Percentiles rank a stretch among this genome's conserved stretches.
These are phyloP conservation scores for Clitocybe nebularis DNA, from an alignment of 1,284 basidiomycete genomes.

Conservation along the genomic window DNA sequence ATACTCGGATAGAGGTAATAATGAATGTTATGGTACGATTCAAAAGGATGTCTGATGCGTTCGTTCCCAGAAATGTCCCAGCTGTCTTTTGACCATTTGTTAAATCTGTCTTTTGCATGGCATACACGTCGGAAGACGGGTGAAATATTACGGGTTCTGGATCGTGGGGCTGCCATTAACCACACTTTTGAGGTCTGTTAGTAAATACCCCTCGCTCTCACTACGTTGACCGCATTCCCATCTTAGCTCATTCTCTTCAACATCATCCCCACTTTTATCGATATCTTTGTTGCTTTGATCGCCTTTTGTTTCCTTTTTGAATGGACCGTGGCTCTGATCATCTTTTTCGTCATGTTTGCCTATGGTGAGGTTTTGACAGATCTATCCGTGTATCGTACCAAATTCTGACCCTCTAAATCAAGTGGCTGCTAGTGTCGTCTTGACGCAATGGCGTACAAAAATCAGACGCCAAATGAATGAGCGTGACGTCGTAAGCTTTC, in stretches of 20 bases:
- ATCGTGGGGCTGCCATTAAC: slow-evolving; percentile 88
- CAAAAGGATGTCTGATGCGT: slow-evolving; percentile 9
- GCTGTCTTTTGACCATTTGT: slow-evolving; percentile 73
- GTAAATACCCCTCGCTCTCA: not conserved
- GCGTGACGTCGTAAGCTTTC: slow-evolving; percentile 53
- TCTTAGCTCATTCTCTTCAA: slow-evolving; percentile 69
- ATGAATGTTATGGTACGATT: not conserved
- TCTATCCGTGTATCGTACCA: slow-evolving; percentile 5
- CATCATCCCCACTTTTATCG: slow-evolving; percentile 76
- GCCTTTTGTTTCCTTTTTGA: slow-evolving; percentile 64
- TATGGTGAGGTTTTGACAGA: slow-evolving; percentile 48
- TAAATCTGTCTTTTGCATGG: slow-evolving; percentile 84
- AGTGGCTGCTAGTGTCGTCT: slow-evolving; percentile 62
- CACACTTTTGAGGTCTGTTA: slow-evolving; percentile 71
- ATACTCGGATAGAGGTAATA: slow-evolving; percentile 66
- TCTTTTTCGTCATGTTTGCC: slow-evolving; percentile 72
- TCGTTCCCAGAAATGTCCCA: slow-evolving; percentile 64
- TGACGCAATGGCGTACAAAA: slow-evolving; percentile 71
- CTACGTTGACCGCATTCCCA: not conserved
- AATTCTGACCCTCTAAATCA: slow-evolving; percentile 7
- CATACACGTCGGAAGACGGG: slow-evolving; percentile 76
- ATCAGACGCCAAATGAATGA: slow-evolving; percentile 76
- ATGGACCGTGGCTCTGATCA: slow-evolving; percentile 65
- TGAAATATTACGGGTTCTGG: slow-evolving; percentile 82
- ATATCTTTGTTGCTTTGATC: slow-evolving; percentile 67